These are phyloP conservation scores for Gymnopilus junonius DNA, from an alignment of 768 basidiomycete genomes.

Conservation along the genomic window DNA sequence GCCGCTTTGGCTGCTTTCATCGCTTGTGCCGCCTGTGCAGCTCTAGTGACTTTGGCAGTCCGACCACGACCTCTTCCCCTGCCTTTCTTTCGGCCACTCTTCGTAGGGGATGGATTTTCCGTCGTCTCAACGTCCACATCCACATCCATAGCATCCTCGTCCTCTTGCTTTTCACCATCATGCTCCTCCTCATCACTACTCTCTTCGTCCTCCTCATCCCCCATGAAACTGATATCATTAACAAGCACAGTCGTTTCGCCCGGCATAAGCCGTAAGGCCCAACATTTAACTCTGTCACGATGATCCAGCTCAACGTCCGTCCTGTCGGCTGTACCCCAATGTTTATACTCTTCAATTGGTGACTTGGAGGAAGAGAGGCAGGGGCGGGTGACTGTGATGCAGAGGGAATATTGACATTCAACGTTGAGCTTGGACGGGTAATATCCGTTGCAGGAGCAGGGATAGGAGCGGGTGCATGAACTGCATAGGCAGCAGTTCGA, in stretches of 20 bases:
- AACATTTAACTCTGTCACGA: constrained; percentile 72
- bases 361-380: constrained; percentile 36
- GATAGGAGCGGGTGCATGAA: constrained; percentile 5
- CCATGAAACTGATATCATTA: constrained; percentile 55
- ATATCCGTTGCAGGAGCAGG: constrained; percentile 27
- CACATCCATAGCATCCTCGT: constrained; percentile 48
- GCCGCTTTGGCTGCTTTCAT: constrained; percentile 33
- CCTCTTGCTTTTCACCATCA: constrained; percentile 39
- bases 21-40: constrained; percentile 24
- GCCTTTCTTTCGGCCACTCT: constrained; percentile 48
- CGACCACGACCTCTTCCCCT: constrained; percentile 44
- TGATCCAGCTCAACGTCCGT: constrained; percentile 63
- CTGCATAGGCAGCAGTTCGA: constrained; percentile 38
- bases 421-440: constrained; percentile 22
- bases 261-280: constrained; percentile 66
- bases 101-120: constrained; percentile 40
- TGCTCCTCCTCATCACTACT: constrained; percentile 54
- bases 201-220: constrained; percentile 62
- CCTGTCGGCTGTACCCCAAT: constrained; percentile 62
- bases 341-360: constrained; percentile 57
- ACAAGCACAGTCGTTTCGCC: constrained; percentile 63
- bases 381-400: constrained; percentile 36
- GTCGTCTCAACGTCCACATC: constrained; percentile 39
- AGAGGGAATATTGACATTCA: constrained; percentile 28
- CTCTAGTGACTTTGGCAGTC: constrained; percentile 32